A percentile compares a stretch with the other conserved stretches of the same genome.
Conservation (phyloP, 176 grass and related monocot species). For the Secale cereale region DNA sequence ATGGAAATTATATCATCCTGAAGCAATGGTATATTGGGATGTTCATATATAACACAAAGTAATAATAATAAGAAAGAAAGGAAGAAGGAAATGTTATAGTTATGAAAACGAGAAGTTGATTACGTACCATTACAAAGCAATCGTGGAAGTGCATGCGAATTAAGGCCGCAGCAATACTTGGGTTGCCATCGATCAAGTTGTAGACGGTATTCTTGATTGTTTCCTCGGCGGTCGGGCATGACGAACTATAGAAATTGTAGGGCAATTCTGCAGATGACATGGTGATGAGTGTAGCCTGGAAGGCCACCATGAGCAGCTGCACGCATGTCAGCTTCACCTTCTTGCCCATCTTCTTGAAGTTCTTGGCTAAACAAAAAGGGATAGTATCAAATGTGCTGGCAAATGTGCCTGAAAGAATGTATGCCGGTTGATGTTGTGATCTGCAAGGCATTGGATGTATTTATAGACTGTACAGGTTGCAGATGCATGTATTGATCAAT, state of each 20-base stretch:
- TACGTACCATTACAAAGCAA: constrained; percentile 46
- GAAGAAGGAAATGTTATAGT: no score
- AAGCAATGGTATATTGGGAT: neutral
- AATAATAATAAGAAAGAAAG: neutral
- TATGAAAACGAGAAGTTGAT: neutral
- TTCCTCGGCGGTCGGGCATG: constrained; percentile 35
- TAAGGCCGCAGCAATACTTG: constrained; percentile 7
- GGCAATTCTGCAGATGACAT: constrained; percentile 25
- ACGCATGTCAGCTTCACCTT: neutral
- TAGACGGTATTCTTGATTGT: constrained; percentile 29
- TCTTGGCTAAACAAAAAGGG: neutral
- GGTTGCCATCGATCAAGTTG: constrained; percentile 4
- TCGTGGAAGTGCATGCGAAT: constrained; percentile 53
- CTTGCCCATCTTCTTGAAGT: neutral
- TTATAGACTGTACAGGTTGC: neutral
- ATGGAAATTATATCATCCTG: neutral
- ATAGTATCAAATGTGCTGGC: neutral
- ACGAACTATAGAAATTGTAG: constrained; percentile 33
- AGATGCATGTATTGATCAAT: neutral
- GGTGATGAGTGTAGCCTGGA: constrained; percentile 4
- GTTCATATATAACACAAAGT: neutral
- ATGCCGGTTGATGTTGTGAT: no score
- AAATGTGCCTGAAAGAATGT: neutral
- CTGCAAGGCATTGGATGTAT: neutral
- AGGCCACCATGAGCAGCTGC: constrained; percentile 17